Evolutionary conservation across 2,329 filamentous ascomycete genomes (phyloP), one percentile per base, ranked within the genome.

Genomic region (Phialophora chinensis): DNA sequence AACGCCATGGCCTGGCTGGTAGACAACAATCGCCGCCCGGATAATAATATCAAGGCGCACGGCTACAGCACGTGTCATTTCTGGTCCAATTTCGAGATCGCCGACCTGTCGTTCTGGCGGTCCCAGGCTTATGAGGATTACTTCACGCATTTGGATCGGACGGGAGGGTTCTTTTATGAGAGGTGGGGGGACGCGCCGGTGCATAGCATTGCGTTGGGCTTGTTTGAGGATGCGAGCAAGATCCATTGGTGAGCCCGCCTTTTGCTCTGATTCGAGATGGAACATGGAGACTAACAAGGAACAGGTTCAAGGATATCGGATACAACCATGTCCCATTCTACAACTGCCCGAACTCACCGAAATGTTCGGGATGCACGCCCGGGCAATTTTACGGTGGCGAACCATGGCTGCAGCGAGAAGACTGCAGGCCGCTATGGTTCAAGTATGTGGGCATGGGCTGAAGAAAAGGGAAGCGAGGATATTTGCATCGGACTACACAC

Each of bases 51-150:
- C 62, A 87, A 89, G 69, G 94, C 94, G 6, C 91, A 96, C 74
- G 95, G 95, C 38, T 99, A 97, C 83, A 96, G 92, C 38, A 98
- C 95, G 2, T 99, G 95, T 78, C 95, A 99, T 79, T 99, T 99
- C 84, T 99, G 95, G 95, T 95, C 90, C 74, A 99, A 99, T 79
- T 99, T 99, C 74, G 95, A 99, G 80, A 94, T 99, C 73, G 94
- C 87, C 55, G 92, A 97, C 78, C 87, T 99, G 86, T 87, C 87
- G 69, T 97, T 99, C 79, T 99, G 93, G 91, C 85, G 95, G 57
- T 91, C 92, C 75, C 87, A 93, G 77, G 85, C 88, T 54, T 99
- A 99, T 76, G 91, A 96, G 76, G 93, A 96, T 70, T 99, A 97
- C 79, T 99, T 99, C 77, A 89, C 96, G 75, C 93, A 98, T 78